Evolutionary conservation across 2,329 filamentous ascomycete genomes (phyloP).

Genomic region (Atkinsonella hypoxylon): DNA sequence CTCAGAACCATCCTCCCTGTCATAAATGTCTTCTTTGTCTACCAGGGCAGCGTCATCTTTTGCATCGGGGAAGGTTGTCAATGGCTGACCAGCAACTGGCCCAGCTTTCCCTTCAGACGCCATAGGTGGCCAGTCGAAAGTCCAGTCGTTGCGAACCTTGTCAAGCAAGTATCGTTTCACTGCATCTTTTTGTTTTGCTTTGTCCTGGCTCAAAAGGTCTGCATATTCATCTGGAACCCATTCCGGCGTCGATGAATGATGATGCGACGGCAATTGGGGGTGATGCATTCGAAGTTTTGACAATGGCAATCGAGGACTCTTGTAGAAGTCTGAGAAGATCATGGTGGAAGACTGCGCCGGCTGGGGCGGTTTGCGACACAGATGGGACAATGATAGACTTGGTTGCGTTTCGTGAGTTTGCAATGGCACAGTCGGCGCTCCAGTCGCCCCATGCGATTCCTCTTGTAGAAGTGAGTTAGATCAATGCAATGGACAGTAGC

Average conservation of each 20-base stretch:
- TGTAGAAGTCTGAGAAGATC: constrained; percentile 50
- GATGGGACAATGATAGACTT: background rate
- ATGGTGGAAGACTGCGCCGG: constrained; percentile 20
- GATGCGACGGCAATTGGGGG: constrained; percentile 18
- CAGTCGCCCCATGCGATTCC: background rate
- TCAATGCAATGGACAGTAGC: background rate
- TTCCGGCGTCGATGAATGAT: constrained; percentile 17
- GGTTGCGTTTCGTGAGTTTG: background rate
- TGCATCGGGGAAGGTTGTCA: background rate
- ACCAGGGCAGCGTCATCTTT: background rate
- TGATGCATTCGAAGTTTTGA: constrained; percentile 35
- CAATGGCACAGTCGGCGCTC: background rate
- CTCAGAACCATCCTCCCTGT: constrained; percentile 30
- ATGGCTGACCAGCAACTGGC: background rate
- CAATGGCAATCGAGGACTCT: constrained; percentile 40
- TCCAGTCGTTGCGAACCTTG: constrained; percentile 48
- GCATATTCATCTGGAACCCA: constrained; percentile 41
- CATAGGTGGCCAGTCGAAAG: constrained; percentile 41
- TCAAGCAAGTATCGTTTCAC: constrained; percentile 42
- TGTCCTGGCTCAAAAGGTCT: constrained; percentile 50
- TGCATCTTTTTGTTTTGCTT: constrained; percentile 50
- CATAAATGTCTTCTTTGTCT: constrained; percentile 21
- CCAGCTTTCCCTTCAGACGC: background rate
- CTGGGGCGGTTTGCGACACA: background rate
- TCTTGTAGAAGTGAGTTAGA: background rate